Base-by-base conservation (phyloP, 1,139 yeast species). In the Petasospora rhodanensis region DNA sequence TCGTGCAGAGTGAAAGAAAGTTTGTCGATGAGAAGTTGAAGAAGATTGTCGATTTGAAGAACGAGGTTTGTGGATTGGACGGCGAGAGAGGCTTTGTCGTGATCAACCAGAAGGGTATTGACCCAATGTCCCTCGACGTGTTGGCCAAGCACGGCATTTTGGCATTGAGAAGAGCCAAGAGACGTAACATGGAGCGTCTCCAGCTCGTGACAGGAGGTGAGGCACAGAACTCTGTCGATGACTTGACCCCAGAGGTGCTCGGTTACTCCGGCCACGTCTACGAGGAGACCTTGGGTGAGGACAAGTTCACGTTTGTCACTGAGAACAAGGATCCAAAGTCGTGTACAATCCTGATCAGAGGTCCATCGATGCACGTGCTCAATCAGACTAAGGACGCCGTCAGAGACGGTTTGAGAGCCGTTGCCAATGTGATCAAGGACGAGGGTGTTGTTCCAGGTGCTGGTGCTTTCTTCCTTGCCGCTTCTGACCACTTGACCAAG, bases 181-280 rank as follows among this genome's bases (percentile, higher is more conserved):
- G 99, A 69, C 81, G 99, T 67, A 93, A 93, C 61, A 91, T 93
- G 98, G 99, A 93, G 65, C 79, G 99, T 58, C 72, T 93, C 54
- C 99, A 93, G 64, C 72, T 93, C 42, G 87, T 89, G 30, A 85
- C 95, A 49, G 98, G 97, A 18, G 99, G 98, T 49, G 93, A 83
- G 56, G 98, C 98, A 9, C 97, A 89, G 63, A 93, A 93, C 63
- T 82, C 96, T 12, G 97, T 89, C 26, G 99, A 93, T 54, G 97
- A 91, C 56, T 70, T 93, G 54, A 55, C 79, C n/a, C 89, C 94
- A 6, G 74, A 70, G 4, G 68, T 85, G n/a, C 70, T 93, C 42
- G 99, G 99, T 13, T 82, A 64, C 62, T 86, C 96, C 7, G 98
- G 97, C 11, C 66, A 76, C 36, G 96, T 93, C 11, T 86, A 85